Evolutionary conservation across 169 alveolate genomes (phyloP).

Genomic region (Plasmodium inui): DNA sequence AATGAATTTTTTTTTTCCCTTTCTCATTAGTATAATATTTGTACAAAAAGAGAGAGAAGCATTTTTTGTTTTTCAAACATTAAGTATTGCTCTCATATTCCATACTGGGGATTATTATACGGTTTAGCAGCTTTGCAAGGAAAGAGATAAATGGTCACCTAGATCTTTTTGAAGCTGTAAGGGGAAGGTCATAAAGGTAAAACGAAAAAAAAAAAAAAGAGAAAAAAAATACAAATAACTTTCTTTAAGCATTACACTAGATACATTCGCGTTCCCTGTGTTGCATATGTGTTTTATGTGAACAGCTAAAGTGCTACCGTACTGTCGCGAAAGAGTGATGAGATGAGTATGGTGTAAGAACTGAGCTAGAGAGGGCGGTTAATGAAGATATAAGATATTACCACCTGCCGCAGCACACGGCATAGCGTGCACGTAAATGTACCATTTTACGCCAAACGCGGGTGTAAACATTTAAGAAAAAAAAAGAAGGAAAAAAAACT

Average conservation of each 20-base stretch:
- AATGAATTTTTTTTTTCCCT: neutral
- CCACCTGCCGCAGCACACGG: neutral
- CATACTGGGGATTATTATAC: neutral
- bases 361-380: neutral
- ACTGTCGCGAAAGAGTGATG: neutral
- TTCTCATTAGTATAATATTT: neutral
- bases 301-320: neutral
- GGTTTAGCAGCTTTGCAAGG: neutral
- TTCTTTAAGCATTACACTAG: neutral
- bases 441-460: neutral
- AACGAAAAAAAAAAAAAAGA: conserved; percentile 10
- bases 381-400: neutral
- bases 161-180: conserved; percentile 13
- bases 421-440: neutral
- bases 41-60: neutral
- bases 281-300: neutral
- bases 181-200: conserved; percentile 42
- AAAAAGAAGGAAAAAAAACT: no score
- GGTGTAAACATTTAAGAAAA: neutral
- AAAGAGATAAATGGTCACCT: conserved; percentile 26
- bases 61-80: conserved; percentile 16
- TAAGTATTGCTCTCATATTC: conserved; percentile 1
- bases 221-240: neutral
- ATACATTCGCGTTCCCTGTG: neutral
- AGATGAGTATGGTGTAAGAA: neutral